phyloP scores from a whole-genome alignment of 2,329 filamentous ascomycete genomes.

The Microsporum canis region DNA sequence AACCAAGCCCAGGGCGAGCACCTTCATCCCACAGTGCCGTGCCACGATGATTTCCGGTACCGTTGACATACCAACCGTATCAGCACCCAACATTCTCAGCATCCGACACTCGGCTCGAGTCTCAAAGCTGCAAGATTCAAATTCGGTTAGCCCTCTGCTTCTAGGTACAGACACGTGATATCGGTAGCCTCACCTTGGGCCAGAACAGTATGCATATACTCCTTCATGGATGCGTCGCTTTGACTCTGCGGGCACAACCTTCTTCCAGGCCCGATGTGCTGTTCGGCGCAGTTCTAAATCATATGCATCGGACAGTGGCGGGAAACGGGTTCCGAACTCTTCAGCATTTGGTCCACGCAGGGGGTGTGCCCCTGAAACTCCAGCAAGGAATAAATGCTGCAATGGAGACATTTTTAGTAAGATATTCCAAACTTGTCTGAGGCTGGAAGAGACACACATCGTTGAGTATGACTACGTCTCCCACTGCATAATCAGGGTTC shows the following conservation, averaged over 20 bases:
- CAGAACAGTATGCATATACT: conserved; percentile 54
- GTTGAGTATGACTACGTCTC: conserved; percentile 54
- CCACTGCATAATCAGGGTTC: conserved; percentile 52
- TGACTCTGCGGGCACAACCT: conserved; percentile 35
- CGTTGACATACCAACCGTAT: conserved; percentile 60
- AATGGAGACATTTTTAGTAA: conserved; percentile 14
- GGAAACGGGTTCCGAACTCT: conserved; percentile 52
- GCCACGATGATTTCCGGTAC: conserved; percentile 58
- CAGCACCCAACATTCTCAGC: conserved; percentile 50
- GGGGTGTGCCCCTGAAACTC: conserved; percentile 50
- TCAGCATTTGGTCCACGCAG: conserved; percentile 52
- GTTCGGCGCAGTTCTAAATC: conserved; percentile 49
- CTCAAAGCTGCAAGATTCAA: conserved; percentile 41
- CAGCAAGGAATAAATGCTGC: conserved; percentile 53
- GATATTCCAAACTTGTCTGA: conserved; percentile 11
- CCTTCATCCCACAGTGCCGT: conserved; percentile 50
- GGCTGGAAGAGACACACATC: conserved; percentile 39
- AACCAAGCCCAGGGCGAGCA: conserved; percentile 55
- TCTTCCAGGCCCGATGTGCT: conserved; percentile 47
- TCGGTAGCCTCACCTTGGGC: conserved; percentile 43
- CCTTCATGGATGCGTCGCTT: conserved; percentile 50
- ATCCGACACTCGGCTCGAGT: conserved; percentile 55
- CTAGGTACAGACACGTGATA: not conserved
- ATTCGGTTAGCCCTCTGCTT: not conserved
- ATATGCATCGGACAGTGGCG: conserved; percentile 54